Base-by-base conservation (phyloP, 768 basidiomycete species). In the Trametes cinnabarina region DNA sequence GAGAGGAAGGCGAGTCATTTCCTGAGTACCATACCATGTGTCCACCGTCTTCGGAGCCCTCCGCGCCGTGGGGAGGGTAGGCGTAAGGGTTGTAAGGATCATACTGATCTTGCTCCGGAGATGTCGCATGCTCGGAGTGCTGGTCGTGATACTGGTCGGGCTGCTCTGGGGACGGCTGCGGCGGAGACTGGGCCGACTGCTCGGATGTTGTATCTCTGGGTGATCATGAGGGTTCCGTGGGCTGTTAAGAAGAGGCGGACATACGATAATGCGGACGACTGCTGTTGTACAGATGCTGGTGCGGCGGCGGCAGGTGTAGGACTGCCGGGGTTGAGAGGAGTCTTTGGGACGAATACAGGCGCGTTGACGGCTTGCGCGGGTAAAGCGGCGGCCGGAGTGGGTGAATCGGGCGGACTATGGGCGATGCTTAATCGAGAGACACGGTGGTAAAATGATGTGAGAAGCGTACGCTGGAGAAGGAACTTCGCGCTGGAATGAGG, bases 291-390 rank as follows among this genome's bases (percentile, higher is more conserved):
- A 17, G 58, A 56, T 32, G 56, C 41, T 14, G 65, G 58, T 3
- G 51, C 51, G 42, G 54, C 50, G 28, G 51, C 46, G 26, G 63
- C 42, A 54, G 58, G 55, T 52, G 57, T 54, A 30, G 57, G 53
- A 44, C 59, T 61, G 30, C 60, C 68, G 44, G 63, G 46, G 41
- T 32, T 44, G 56, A 28, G 69, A 34, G 75, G 70, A 23, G 72
- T 74, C 69, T 89, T 92, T 19, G 92, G 91, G 20, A 94, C 83
- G 60, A 94, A 94, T 41, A 93, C 84, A 34, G 92, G 90, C 1
- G 91, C 91, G 68, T 92, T 89, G 52, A 91, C 81, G 3, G 88
- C 88, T 61, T 88, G 82, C 42, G 86, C 79, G 3, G 83, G 79
- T 72, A 79, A 67, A 14, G 77, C 61, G 10, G 71, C 66, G 39